Percentiles rank a stretch among this genome's conserved stretches.
These are phyloP conservation scores for Lyophyllum decastes DNA, from an alignment of 768 basidiomycete species.

Conservation along the genomic window DNA sequence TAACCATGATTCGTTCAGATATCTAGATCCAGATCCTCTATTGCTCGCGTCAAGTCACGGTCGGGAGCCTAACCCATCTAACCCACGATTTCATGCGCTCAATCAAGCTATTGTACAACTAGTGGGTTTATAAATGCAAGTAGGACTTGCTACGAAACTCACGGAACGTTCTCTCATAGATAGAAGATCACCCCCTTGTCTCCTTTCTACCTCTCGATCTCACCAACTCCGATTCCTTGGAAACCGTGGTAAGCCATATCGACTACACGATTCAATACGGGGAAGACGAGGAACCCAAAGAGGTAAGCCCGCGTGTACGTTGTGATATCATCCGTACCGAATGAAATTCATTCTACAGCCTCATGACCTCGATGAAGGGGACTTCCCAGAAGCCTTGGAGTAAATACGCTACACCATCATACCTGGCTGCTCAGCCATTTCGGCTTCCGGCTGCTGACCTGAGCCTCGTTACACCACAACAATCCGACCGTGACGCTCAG, in stretches of 20 bases:
- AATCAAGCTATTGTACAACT: constrained; percentile 95
- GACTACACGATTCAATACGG: constrained; percentile 99
- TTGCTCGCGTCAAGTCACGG: constrained; percentile 71
- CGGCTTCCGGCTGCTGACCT: neutral
- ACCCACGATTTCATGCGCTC: constrained; percentile 88
- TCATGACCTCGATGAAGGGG: constrained; percentile 90
- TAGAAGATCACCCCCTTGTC: constrained; percentile 97
- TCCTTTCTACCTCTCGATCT: constrained; percentile 96
- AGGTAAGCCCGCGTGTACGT: constrained; percentile 48
- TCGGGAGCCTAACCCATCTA: constrained; percentile 51
- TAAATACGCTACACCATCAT: neutral
- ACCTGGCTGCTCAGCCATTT: too few relatives aligned
- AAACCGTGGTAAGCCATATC: constrained; percentile 90
- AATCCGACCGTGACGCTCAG: too few relatives aligned
- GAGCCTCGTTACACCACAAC: too few relatives aligned
- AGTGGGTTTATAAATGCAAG: constrained; percentile 45
- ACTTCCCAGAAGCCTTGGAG: constrained; percentile 61
- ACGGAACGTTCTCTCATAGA: constrained; percentile 46
- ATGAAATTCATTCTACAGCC: constrained; percentile 51
- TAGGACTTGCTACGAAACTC: constrained; percentile 3
- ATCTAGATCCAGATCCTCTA: constrained; percentile 93
- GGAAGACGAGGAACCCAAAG: constrained; percentile 96
- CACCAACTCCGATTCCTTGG: constrained; percentile 85
- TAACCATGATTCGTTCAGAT: constrained; percentile 45
- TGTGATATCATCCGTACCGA: constrained; percentile 6